These are phyloP conservation scores for Aspergillus puulaauensis DNA, from an alignment of 2,329 filamentous ascomycete species.

Conservation along the genomic window DNA sequence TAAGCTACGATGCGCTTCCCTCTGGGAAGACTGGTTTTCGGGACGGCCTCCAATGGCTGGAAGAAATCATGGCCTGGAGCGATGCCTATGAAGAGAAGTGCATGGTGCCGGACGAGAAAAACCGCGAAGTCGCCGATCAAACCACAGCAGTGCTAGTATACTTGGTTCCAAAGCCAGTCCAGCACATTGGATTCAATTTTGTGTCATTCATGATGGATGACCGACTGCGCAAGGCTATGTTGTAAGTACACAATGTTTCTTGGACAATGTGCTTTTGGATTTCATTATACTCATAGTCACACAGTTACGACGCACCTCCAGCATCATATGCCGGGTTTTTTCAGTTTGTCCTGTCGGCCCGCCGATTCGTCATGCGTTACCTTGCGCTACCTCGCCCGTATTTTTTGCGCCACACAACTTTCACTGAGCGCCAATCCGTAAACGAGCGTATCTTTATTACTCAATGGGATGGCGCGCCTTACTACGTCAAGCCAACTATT, in stretches of 20 bases:
- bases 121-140: conserved; percentile 56
- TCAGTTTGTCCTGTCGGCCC: conserved; percentile 49
- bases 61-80: conserved; percentile 53
- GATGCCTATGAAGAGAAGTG: conserved; percentile 57
- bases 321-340: conserved; percentile 39
- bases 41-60: conserved; percentile 54
- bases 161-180: conserved; percentile 49
- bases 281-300: neutral
- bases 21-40: conserved; percentile 42
- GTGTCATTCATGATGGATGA: conserved; percentile 64
- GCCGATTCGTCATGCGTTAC: conserved; percentile 58
- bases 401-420: conserved; percentile 34
- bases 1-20: conserved; percentile 51
- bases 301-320: conserved; percentile 42
- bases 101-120: conserved; percentile 57
- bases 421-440: conserved; percentile 52
- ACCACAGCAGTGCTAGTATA: conserved; percentile 63
- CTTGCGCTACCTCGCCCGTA: conserved; percentile 59
- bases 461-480: conserved; percentile 63
- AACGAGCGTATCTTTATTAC: conserved; percentile 54
- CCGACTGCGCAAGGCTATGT: conserved; percentile 63
- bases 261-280: neutral
- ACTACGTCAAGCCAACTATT: conserved; percentile 60
- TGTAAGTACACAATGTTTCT: conserved; percentile 44
- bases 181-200: conserved; percentile 51